Evolutionary conservation across 2,329 filamentous ascomycete species (phyloP).

Genomic region (Berkeleyomyces rouxiae): DNA sequence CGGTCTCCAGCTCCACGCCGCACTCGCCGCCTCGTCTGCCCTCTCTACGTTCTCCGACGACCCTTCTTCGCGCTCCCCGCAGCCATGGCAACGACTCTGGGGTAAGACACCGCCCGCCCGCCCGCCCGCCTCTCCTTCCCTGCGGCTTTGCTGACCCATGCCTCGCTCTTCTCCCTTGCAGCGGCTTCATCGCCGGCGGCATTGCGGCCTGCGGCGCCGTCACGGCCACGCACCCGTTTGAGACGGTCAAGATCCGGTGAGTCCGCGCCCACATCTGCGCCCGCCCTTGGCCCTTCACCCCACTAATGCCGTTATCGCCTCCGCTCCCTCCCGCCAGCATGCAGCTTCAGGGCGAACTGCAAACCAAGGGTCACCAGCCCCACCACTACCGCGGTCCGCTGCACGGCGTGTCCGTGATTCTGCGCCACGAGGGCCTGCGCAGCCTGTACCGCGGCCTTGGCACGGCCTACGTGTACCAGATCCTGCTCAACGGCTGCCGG

Average conservation of each 20-base stretch:
- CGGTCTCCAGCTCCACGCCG: too few species aligned
- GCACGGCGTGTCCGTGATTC: constrained; percentile 78
- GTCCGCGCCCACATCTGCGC: constrained; percentile 17
- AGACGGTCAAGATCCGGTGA: constrained; percentile 96
- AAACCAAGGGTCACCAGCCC: constrained; percentile 67
- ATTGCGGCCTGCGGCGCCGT: constrained; percentile 95
- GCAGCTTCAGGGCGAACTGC: constrained; percentile 91
- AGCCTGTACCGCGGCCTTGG: constrained; percentile 81
- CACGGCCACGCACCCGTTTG: constrained; percentile 93
- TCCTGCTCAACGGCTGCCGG: constrained; percentile 89
- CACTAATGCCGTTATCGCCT: constrained; percentile 6
- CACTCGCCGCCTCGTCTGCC: too few species aligned
- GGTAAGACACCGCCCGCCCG: not conserved
- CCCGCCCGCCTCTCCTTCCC: too few species aligned
- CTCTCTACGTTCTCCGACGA: too few species aligned
- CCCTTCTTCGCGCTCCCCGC: too few species aligned
- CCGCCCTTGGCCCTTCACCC: not conserved
- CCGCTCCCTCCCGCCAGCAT: constrained; percentile 35
- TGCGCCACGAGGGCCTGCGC: constrained; percentile 72
- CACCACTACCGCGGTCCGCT: constrained; percentile 82
- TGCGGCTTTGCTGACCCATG: not conserved
- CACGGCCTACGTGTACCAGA: constrained; percentile 89
- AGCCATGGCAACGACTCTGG: constrained; percentile 7
- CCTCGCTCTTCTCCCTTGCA: constrained; percentile 18
- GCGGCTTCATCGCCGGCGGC: constrained; percentile 88